phyloP scores from a whole-genome alignment of 352 stramenopile genomes.

The Vaucheria bursata region DNA sequence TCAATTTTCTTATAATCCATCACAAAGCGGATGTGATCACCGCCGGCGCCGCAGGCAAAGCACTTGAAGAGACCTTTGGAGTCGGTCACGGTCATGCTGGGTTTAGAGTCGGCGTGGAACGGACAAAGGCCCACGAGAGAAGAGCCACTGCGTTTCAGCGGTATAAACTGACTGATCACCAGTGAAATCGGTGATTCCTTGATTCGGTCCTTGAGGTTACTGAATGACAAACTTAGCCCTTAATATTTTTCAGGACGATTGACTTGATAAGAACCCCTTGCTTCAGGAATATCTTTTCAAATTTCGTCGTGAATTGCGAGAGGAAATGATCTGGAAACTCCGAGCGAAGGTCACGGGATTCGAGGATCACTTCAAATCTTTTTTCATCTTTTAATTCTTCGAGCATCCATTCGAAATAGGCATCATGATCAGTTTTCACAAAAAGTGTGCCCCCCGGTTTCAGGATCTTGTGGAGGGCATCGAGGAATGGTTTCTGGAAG shows the following conservation, averaged over 20 bases:
- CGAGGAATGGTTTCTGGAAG: background rate
- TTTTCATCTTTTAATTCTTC: background rate
- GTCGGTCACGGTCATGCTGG: background rate
- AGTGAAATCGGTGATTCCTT: background rate
- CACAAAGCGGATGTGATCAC: background rate
- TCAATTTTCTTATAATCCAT: background rate
- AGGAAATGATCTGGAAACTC: background rate
- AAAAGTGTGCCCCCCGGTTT: background rate
- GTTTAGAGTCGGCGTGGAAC: background rate
- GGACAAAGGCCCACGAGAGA: background rate
- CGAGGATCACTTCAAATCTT: background rate
- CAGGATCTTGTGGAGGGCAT: background rate
- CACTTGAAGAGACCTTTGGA: background rate
- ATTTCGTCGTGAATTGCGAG: background rate
- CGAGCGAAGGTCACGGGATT: background rate
- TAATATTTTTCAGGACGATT: background rate
- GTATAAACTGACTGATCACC: background rate
- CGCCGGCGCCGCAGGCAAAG: background rate
- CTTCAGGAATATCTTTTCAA: background rate
- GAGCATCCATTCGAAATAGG: background rate
- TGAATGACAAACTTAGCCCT: too few relatives aligned
- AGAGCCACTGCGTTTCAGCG: background rate
- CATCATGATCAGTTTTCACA: slow-evolving; percentile 3
- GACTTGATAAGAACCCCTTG: background rate
- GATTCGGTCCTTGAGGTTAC: too few relatives aligned